Percentiles rank a stretch among this genome's conserved stretches.
These are phyloP conservation scores for Chlamydomonas eustigma DNA, from an alignment of 139 green algal species.

Conservation along the genomic window DNA sequence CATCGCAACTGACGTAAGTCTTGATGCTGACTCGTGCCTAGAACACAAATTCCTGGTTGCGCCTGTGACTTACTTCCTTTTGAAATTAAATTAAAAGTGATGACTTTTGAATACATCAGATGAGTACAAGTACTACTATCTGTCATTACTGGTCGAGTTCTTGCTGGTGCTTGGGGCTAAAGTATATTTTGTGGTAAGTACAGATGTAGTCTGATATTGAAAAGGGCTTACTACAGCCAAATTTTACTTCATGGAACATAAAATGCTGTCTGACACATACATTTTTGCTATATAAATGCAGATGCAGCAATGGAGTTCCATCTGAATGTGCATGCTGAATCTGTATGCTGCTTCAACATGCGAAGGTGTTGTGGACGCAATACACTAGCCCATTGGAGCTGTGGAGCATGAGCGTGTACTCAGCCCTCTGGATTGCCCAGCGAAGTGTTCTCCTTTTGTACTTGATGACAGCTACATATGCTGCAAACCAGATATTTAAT, in stretches of 20 bases:
- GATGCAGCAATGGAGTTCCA: neutral
- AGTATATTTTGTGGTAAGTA: constrained; percentile 4
- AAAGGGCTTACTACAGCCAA: neutral
- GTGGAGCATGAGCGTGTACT: neutral
- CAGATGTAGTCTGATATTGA: neutral
- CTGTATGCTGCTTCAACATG: neutral
- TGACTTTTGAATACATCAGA: too few relatives aligned
- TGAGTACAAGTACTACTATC: neutral
- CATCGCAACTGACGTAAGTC: too few relatives aligned
- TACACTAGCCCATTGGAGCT: neutral
- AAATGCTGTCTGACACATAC: neutral
- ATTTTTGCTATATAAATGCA: neutral
- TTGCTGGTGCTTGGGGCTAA: neutral
- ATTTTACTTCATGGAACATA: neutral
- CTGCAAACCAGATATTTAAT: neutral
- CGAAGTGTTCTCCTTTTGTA: neutral
- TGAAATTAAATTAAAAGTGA: too few relatives aligned
- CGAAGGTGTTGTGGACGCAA: too few relatives aligned
- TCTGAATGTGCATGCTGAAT: neutral
- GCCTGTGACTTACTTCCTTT: too few relatives aligned
- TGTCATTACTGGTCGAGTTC: neutral
- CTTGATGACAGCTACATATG: neutral
- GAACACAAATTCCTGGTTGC: too few relatives aligned
- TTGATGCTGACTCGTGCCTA: too few relatives aligned
- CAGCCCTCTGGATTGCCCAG: neutral